Conservation (phyloP, 2,329 filamentous ascomycete genomes). For the Eutypa lata region DNA sequence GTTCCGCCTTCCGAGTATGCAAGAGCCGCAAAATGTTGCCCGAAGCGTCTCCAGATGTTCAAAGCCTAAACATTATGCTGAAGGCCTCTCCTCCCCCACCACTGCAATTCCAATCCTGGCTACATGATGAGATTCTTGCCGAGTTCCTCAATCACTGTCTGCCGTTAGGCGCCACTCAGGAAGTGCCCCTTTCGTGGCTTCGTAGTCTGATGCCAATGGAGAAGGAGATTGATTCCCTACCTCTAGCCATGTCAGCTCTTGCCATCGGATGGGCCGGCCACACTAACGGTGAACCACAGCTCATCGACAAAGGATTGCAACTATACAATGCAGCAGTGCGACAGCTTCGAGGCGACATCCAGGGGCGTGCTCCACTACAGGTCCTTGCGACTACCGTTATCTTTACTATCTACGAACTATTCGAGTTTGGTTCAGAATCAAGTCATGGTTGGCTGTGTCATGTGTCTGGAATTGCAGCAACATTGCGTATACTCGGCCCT, state of each 20-base stretch:
- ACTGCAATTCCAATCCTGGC: slow-evolving; percentile 7
- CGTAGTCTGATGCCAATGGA: slow-evolving; percentile 10
- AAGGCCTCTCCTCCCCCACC: slow-evolving; percentile 3
- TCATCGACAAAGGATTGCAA: slow-evolving; percentile 15
- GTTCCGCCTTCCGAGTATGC: not conserved
- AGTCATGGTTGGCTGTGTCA: slow-evolving; percentile 17
- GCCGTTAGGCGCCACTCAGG: slow-evolving; percentile 7
- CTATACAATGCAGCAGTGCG: slow-evolving; percentile 15
- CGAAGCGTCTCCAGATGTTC: not conserved
- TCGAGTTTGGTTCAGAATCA: slow-evolving; percentile 15
- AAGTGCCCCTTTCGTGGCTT: slow-evolving; percentile 16
- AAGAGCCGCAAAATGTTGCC: not conserved
- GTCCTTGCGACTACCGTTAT: slow-evolving; percentile 13
- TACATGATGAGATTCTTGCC: slow-evolving; percentile 11
- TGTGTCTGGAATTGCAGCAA: slow-evolving; percentile 13
- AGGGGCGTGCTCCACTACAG: slow-evolving; percentile 9
- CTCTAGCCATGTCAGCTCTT: slow-evolving; percentile 17
- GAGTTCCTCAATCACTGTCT: slow-evolving; percentile 14
- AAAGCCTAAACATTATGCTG: not conserved
- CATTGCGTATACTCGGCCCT: slow-evolving; percentile 12
- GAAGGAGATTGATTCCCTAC: slow-evolving; percentile 14
- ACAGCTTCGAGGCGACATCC: slow-evolving; percentile 13
- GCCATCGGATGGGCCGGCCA: slow-evolving; percentile 18
- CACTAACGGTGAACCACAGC: slow-evolving; percentile 7
- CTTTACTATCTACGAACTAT: slow-evolving; percentile 17